These are phyloP conservation scores for Penicillium cinerascens DNA, from an alignment of 495 filamentous ascomycete species.

Conservation along the genomic window DNA sequence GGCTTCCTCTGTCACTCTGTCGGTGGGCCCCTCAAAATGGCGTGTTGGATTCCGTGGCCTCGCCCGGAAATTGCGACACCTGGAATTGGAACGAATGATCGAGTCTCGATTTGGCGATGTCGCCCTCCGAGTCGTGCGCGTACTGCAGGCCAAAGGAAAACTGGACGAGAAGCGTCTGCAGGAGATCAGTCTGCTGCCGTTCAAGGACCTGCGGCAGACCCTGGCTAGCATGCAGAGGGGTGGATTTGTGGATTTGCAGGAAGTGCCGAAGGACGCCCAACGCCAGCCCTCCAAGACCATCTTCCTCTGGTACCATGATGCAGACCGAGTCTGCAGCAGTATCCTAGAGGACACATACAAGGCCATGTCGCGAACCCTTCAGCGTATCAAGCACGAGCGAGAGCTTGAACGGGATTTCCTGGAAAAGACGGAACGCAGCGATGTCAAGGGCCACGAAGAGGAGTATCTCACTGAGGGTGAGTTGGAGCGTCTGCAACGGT, in stretches of 20 bases:
- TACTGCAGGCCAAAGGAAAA: conserved; percentile 81
- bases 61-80: conserved; percentile 60
- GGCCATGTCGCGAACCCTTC: conserved; percentile 79
- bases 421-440: conserved; percentile 71
- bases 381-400: conserved; percentile 70
- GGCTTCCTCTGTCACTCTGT: conserved; percentile 38
- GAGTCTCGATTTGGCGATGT: conserved; percentile 69
- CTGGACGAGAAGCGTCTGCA: conserved; percentile 84
- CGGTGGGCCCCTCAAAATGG: conserved; percentile 64
- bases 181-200: conserved; percentile 68
- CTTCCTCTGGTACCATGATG: conserved; percentile 88
- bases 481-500: conserved; percentile 60
- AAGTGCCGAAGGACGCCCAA: conserved; percentile 81
- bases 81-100: conserved; percentile 75
- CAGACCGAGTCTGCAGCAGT: conserved; percentile 59
- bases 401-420: conserved; percentile 63
- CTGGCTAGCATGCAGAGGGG: conserved; percentile 76
- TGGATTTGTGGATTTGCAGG: conserved; percentile 84
- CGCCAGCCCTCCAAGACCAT: conserved; percentile 74
- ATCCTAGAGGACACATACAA: conserved; percentile 79
- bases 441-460: conserved; percentile 78
- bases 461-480: conserved; percentile 67
- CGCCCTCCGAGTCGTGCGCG: conserved; percentile 72
- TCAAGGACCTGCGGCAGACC: conserved; percentile 75
- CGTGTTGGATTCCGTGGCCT: conserved; percentile 72